Base-by-base conservation (phyloP, 208 protist genomes). In the Angomonas deanei region DNA sequence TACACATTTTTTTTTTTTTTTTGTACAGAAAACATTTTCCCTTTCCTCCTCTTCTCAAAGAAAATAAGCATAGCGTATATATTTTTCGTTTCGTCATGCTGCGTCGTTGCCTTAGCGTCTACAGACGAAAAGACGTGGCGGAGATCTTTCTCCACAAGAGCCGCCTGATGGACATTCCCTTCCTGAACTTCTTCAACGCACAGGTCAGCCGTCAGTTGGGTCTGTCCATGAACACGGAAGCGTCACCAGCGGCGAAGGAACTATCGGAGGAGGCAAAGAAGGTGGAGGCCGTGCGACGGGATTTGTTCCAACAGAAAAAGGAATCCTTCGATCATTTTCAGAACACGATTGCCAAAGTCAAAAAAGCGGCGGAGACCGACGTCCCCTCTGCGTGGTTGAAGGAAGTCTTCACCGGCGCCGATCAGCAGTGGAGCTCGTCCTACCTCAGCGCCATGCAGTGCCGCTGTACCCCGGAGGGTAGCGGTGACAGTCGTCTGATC, bases 171-270 rank as follows among this genome's bases (percentile, higher is more conserved):
- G 83, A 90, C 56, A 78, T 93, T 11, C 66, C 82, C 34, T 75
- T 93, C 64, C 58, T 88, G 17, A 78, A 84, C 32, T 86, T 82
- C 57, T 93, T 88, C 68, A 74, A 64, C 21, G 66, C 36, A 26
- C 76, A 82, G 33, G 57, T 82, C 49, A 47, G 68, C 27, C 61
- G 59, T 10, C 49, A 78, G 57, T 13, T 70, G 38, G 26, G 21
- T 19, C 63, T 2, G 64, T 39, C 2, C 19, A 19, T 3, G 31
- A 56, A 3, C 49, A 32, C 8, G 49, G 28, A 10, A 42, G 11
- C 36, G 36, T 42, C 15, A n/a, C 17, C 47, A 15, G 47, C 58
- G 28, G 39, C 17, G 46, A 63, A 13, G 36, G 11, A 42, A 15
- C 8, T n/a, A n/a, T n/a, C n/a, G 15, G 15, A 42, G 36, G 36